Base-by-base conservation (phyloP, 2,329 filamentous ascomycete species). In the Zasmidium angulare region DNA sequence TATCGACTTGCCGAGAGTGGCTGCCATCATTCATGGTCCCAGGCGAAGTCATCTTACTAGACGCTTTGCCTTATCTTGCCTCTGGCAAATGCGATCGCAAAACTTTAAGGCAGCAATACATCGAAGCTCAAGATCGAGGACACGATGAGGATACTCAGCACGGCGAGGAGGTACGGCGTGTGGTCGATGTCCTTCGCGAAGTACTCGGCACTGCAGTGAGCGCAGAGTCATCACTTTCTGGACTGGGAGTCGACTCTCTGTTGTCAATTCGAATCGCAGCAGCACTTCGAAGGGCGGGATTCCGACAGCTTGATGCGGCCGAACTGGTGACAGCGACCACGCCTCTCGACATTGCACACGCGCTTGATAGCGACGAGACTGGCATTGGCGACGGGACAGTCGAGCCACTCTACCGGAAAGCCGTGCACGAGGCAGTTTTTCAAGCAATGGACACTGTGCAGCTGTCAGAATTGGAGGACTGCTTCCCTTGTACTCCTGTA, bases 21-120 rank as follows among this genome's bases (percentile, higher is more conserved):
- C 80, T 97, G 1, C 91, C 92, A 0, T 79, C 81, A 2, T 95
- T 88, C 70, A 96, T 96, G 93, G 76, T 96, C 1, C 93, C 93
- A 0, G 82, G 84, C 2, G 89, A 96, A 61, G 77, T 96, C 22
- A 73, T 91, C 0, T 69, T 89, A 1, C 76, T 89, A 62, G 65
- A 80, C 0, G 78, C 82, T 9, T 87, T 96, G 57, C 91, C 91
- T 0, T 86, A 88, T 54, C 77, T 96, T 20, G 81, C 91, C 1
- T 96, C 91, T 0, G 93, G 93, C 0, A 97, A 97, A 70, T 82
- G 93, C 14, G 89, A 96, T 68, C 86, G 86, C 53, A 88, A 86
- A 66, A 75, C 73, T 12, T 76, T 96, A 7, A 80, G 86, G 65
- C 71, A 77, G 0, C 77, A 84, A 7, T 90, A 88, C n/a, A 67